Evolutionary conservation across 2,329 filamentous ascomycete genomes (phyloP).

Genomic region (Diaporthe aspalathi): DNA sequence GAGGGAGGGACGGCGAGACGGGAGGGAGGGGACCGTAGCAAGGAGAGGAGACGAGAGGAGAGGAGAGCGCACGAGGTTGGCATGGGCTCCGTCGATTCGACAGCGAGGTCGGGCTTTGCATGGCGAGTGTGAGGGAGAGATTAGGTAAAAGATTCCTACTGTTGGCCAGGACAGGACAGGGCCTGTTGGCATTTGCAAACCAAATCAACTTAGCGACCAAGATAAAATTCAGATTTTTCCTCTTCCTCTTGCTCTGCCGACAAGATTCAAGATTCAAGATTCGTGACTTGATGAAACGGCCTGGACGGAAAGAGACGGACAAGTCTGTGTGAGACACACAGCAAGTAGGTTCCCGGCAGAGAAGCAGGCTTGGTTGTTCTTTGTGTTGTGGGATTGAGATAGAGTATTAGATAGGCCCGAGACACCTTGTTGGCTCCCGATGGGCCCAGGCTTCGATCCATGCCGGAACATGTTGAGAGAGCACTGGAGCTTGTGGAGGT

Average conservation of each 20-base stretch:
- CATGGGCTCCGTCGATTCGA: slow-evolving; percentile 25
- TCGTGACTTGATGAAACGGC: background rate
- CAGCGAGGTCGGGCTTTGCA: slow-evolving; percentile 35
- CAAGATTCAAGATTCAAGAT: no score
- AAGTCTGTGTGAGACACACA: background rate
- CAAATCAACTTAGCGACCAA: slow-evolving; percentile 28
- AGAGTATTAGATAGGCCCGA: background rate
- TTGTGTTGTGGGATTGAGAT: no score
- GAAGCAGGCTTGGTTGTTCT: slow-evolving; percentile 1
- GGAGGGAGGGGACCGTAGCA: background rate
- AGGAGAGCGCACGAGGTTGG: slow-evolving; percentile 21
- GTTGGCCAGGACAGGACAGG: slow-evolving; percentile 31
- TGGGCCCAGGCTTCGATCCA: no score
- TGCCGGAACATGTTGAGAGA: no score
- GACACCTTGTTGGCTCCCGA: background rate
- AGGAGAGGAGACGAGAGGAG: background rate
- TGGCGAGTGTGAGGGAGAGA: slow-evolving; percentile 32
- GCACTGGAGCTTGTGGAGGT: no score
- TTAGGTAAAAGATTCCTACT: slow-evolving; percentile 46
- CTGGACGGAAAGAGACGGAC: background rate
- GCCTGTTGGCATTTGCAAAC: slow-evolving; percentile 22
- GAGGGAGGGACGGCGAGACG: background rate
- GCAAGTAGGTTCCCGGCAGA: background rate
- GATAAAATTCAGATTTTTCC: slow-evolving; percentile 34
- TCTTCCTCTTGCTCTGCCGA: background rate